Percentiles rank a stretch among this genome's conserved stretches.
Conservation (phyloP, 2,329 filamentous ascomycete genomes). For the Penicillium frequentans region DNA sequence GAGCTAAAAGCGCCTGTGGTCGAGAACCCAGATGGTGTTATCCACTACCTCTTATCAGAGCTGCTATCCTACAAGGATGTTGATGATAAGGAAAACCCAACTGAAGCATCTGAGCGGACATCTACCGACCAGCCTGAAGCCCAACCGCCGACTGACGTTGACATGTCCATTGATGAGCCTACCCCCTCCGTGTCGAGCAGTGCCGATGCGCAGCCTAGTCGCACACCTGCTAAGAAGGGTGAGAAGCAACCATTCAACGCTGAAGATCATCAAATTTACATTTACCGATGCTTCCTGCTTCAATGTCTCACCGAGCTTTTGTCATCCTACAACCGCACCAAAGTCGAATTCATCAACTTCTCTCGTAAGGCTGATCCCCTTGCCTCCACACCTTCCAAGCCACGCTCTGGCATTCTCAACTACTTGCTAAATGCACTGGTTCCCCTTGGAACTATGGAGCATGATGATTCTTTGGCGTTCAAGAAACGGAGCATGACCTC, state of each 20-base stretch:
- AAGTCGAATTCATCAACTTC: constrained; percentile 99
- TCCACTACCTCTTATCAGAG: constrained; percentile 92
- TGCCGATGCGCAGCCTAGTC: constrained; percentile 27
- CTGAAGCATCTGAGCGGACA: constrained; percentile 29
- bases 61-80: constrained; percentile 89
- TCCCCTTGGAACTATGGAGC: constrained; percentile 64
- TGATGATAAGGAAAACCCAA: constrained; percentile 71
- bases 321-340: constrained; percentile 87
- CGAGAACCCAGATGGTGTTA: constrained; percentile 90
- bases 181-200: constrained; percentile 33
- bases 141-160: constrained; percentile 44
- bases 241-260: constrained; percentile 79
- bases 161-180: constrained; percentile 48
- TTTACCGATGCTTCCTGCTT: constrained; percentile 93
- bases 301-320: constrained; percentile 89
- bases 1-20: constrained; percentile 82
- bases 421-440: constrained; percentile 84
- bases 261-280: constrained; percentile 91
- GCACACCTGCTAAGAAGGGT: constrained; percentile 57
- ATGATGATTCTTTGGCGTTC: constrained; percentile 70
- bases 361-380: constrained; percentile 85
- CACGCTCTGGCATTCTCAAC: constrained; percentile 86
- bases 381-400: constrained; percentile 86
- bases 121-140: constrained; percentile 33
- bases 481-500: constrained; percentile 88